A percentile compares a stretch with the other conserved stretches of the same genome.
Conservation (phyloP, 495 filamentous ascomycete genomes). For the Daldinia loculata region DNA sequence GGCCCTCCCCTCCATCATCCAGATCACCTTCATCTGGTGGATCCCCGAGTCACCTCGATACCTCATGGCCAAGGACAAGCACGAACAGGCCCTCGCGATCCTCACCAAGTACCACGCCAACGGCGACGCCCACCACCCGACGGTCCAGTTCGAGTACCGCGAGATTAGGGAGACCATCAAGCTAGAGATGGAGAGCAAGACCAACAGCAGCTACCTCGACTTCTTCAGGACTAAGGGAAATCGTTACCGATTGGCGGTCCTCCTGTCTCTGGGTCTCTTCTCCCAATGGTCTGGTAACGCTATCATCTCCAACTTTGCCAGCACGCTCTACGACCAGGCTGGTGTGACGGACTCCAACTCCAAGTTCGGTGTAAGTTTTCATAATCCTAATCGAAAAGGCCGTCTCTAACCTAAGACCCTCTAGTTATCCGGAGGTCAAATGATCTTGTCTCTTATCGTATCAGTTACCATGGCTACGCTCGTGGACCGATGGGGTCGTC, state of each 20-base stretch:
- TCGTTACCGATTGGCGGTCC: conserved; percentile 66
- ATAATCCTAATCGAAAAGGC: conserved; percentile 15
- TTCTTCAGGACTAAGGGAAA: conserved; percentile 76
- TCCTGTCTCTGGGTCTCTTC: conserved; percentile 68
- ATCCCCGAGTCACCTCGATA: conserved; percentile 70
- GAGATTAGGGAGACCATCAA: conserved; percentile 67
- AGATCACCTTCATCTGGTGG: conserved; percentile 64
- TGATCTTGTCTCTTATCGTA: conserved; percentile 61
- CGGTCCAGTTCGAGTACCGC: conserved; percentile 67
- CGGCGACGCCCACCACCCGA: conserved; percentile 62
- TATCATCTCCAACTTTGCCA: conserved; percentile 71
- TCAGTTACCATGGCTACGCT: conserved; percentile 63
- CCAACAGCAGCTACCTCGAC: conserved; percentile 61
- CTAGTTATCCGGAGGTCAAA: conserved; percentile 62
- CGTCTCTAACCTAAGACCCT: conserved; percentile 16
- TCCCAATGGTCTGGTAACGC: conserved; percentile 77
- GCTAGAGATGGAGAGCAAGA: conserved; percentile 57
- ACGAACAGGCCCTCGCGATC: conserved; percentile 67
- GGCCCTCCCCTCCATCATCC: conserved; percentile 58
- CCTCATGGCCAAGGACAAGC: conserved; percentile 70
- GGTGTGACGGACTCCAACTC: conserved; percentile 62
- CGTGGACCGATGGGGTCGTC: conserved; percentile 68
- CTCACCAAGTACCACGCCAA: conserved; percentile 67
- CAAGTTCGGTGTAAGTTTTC: conserved; percentile 55
- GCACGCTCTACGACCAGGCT: conserved; percentile 63